Percentiles rank a stretch among this genome's conserved stretches.
phyloP scores from a whole-genome alignment of 352 stramenopile genomes.

The Phytophthora parvispora region DNA sequence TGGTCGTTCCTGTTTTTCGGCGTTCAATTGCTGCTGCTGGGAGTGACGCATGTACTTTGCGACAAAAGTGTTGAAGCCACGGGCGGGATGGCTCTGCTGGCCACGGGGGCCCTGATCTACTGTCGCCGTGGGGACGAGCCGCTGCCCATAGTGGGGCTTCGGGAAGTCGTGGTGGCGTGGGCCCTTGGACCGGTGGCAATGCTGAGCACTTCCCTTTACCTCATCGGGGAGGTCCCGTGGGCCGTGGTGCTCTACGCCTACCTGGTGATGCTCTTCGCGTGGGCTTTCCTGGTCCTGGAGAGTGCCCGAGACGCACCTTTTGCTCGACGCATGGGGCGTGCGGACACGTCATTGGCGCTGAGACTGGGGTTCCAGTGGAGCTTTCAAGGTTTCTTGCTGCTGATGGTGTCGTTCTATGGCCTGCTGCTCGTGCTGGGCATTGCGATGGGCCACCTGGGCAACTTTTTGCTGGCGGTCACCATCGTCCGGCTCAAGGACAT shows the following conservation, averaged over 20 bases:
- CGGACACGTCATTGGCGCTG: conserved; percentile 61
- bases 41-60: conserved; percentile 46
- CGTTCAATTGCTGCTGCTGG: conserved; percentile 52
- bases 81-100: conserved; percentile 37
- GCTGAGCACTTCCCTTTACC: conserved; percentile 56
- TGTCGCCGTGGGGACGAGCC: conserved; percentile 46
- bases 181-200: conserved; percentile 68
- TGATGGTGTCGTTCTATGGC: conserved; percentile 68
- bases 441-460: conserved; percentile 68
- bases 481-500: conserved; percentile 75
- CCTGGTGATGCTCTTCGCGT: conserved; percentile 67
- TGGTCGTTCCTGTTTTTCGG: conserved; percentile 75
- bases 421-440: conserved; percentile 59
- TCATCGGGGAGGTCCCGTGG: conserved; percentile 54
- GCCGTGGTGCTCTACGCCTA: conserved; percentile 64
- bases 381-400: conserved; percentile 76
- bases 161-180: conserved; percentile 61
- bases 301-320: conserved; percentile 83
- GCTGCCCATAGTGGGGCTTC: conserved; percentile 53
- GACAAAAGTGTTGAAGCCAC: conserved; percentile 48
- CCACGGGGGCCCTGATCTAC: conserved; percentile 62
- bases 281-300: conserved; percentile 72
- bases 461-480: conserved; percentile 69
- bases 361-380: conserved; percentile 64
- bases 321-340: conserved; percentile 58